Conservation (phyloP, 768 basidiomycete genomes). For the Boletus rufocinnamomeus region DNA sequence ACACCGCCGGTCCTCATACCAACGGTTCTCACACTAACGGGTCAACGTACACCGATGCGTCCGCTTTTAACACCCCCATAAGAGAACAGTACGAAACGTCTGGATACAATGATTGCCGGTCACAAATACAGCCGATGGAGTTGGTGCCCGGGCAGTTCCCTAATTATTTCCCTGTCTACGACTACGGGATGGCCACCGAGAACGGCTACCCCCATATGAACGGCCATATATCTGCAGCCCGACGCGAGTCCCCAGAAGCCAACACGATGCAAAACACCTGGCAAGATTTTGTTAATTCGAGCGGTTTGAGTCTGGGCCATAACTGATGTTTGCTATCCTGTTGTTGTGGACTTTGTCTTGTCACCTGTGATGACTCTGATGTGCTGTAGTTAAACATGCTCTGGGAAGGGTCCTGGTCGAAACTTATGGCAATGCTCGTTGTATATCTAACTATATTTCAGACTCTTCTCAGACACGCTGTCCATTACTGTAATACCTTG, state of each 20-base stretch:
- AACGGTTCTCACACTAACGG: constrained; percentile 24
- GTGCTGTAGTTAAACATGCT: constrained; percentile 13
- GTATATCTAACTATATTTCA: constrained; percentile 24
- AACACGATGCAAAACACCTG: constrained; percentile 62
- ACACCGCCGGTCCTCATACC: constrained; percentile 24
- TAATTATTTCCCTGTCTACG: constrained; percentile 75
- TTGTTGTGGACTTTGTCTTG: constrained; percentile 13
- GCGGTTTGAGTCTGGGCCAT: constrained; percentile 25
- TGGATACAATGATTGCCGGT: constrained; percentile 22
- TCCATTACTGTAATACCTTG: constrained; percentile 21
- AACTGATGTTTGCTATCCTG: constrained; percentile 8
- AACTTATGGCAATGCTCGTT: constrained; percentile 8
- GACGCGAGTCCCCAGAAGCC: constrained; percentile 52
- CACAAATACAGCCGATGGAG: constrained; percentile 35
- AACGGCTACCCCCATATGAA: constrained; percentile 41
- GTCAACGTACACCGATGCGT: constrained; percentile 27
- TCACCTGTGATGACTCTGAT: constrained; percentile 6
- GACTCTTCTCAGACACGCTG: constrained; percentile 2
- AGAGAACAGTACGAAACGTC: constrained; percentile 28
- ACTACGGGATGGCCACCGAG: constrained; percentile 51
- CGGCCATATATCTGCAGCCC: constrained; percentile 36
- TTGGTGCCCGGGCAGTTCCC: constrained; percentile 48
- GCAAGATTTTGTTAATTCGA: constrained; percentile 57
- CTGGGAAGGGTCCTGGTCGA: constrained; percentile 1
- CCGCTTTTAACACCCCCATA: constrained; percentile 29